These are phyloP conservation scores for Glycyrrhiza uralensis DNA, from an alignment of 306 rosid species.

Conservation along the genomic window DNA sequence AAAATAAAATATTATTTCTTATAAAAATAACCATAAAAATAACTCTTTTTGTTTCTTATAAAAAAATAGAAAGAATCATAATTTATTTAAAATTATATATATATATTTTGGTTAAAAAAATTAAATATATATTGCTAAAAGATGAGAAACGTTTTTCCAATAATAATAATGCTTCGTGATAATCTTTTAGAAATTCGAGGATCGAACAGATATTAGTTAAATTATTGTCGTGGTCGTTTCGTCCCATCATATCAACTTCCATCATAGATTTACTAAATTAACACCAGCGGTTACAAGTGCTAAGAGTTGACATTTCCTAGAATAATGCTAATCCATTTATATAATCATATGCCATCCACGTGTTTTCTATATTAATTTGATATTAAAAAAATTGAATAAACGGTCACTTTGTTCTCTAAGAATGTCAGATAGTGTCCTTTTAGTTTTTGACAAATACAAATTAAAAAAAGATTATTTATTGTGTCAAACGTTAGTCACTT, in stretches of 20 bases:
- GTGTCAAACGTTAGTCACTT: no score
- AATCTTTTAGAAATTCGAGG: constrained; percentile 18
- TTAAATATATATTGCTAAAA: no score
- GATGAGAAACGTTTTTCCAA: not conserved
- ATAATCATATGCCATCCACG: not conserved
- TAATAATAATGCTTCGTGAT: not conserved
- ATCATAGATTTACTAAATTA: constrained; percentile 14
- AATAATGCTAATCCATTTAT: constrained; percentile 35
- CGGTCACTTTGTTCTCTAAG: no score
- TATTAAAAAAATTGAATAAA: not conserved
- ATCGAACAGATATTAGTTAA: constrained; percentile 11
- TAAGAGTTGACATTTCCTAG: constrained; percentile 41
- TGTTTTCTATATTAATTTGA: not conserved
- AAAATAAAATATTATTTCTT: no score
- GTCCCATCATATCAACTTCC: constrained; percentile 15
- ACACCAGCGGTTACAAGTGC: constrained; percentile 20
- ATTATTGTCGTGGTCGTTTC: constrained; percentile 17
- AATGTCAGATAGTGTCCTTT: no score
- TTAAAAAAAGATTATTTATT: no score
- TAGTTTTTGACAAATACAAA: no score
- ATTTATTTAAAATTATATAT: no score
- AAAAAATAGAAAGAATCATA: no score
- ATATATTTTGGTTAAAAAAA: no score
- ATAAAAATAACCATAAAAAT: no score
- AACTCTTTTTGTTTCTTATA: no score